Conservation (phyloP, 75 land plant genomes). For the Pinus tabuliformis region DNA sequence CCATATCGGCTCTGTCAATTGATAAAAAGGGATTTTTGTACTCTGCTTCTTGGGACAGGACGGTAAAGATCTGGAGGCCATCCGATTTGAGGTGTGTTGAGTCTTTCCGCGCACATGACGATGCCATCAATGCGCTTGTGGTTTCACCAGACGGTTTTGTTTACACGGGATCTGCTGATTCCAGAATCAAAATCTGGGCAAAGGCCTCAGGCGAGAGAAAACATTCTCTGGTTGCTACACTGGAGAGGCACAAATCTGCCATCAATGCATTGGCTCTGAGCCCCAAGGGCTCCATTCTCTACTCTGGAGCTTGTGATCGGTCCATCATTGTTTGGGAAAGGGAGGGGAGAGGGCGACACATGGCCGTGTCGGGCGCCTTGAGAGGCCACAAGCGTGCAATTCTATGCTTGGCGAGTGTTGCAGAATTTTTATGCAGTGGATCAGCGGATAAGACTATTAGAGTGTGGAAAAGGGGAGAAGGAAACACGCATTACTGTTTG, state of each 20-base stretch:
- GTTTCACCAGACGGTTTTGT: not conserved
- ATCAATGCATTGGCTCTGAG: no score
- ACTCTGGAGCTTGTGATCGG: no score
- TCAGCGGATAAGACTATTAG: no score
- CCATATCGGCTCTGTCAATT: slow-evolving; percentile 20
- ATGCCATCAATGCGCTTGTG: no score
- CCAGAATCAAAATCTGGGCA: not conserved
- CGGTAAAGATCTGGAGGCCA: no score
- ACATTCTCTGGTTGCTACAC: no score
- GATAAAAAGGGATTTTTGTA: slow-evolving; percentile 43
- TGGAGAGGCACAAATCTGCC: no score
- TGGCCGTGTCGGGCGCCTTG: slow-evolving; percentile 40
- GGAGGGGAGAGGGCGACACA: slow-evolving; percentile 8
- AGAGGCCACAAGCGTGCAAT: slow-evolving; percentile 17
- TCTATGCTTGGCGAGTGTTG: slow-evolving; percentile 49
- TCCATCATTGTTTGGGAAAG: no score
- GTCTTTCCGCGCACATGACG: slow-evolving; percentile 9
- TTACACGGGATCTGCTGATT: slow-evolving; percentile 55
- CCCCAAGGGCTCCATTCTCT: no score
- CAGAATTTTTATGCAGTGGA: slow-evolving; percentile 7
- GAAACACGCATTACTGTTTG: slow-evolving; percentile 29
- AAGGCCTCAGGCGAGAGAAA: no score
- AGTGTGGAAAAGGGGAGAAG: not conserved
- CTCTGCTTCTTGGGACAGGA: slow-evolving; percentile 78
- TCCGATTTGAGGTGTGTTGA: slow-evolving; percentile 30